phyloP scores from a whole-genome alignment of 495 filamentous ascomycete species.

The Aspergillus haitiensis region DNA sequence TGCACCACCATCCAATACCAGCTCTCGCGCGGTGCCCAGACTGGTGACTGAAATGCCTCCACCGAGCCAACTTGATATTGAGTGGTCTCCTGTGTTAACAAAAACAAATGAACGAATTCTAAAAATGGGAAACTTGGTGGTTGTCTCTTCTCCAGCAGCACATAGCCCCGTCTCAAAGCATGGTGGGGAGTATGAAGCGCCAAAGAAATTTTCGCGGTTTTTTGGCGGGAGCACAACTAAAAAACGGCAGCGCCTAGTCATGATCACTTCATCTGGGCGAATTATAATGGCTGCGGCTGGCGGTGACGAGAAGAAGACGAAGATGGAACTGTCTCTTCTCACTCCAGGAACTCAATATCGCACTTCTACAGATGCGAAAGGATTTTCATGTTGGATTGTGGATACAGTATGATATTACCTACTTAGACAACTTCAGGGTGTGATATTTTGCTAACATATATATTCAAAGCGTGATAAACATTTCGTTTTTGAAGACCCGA shows the following conservation, averaged over 20 bases:
- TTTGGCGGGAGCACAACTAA: slow-evolving; percentile 89
- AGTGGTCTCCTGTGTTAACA: slow-evolving; percentile 96
- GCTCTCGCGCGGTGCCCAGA: slow-evolving; percentile 63
- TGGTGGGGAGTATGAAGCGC: slow-evolving; percentile 59
- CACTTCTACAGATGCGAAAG: slow-evolving; percentile 78
- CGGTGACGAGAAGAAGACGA: slow-evolving; percentile 93
- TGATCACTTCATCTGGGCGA: slow-evolving; percentile 89
- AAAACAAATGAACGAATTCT: slow-evolving; percentile 90
- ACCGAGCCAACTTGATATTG: slow-evolving; percentile 94
- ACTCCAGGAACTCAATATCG: slow-evolving; percentile 70
- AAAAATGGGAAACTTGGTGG: slow-evolving; percentile 86
- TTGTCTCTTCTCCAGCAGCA: slow-evolving; percentile 69
- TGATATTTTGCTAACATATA: slow-evolving; percentile 14
- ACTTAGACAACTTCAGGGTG: background rate
- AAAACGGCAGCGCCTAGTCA: slow-evolving; percentile 87
- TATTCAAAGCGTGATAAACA: slow-evolving; percentile 75
- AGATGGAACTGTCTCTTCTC: slow-evolving; percentile 82
- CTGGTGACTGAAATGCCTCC: slow-evolving; percentile 95
- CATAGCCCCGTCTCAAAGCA: slow-evolving; percentile 68
- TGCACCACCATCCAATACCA: slow-evolving; percentile 48
- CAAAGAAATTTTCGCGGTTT: slow-evolving; percentile 88
- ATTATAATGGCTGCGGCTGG: slow-evolving; percentile 90
- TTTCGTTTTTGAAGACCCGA: slow-evolving; percentile 89
- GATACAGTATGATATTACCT: slow-evolving; percentile 71
- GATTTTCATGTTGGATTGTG: slow-evolving; percentile 82